phyloP scores from a whole-genome alignment of 495 filamentous ascomycete genomes.

The Penicillium tannophilum region DNA sequence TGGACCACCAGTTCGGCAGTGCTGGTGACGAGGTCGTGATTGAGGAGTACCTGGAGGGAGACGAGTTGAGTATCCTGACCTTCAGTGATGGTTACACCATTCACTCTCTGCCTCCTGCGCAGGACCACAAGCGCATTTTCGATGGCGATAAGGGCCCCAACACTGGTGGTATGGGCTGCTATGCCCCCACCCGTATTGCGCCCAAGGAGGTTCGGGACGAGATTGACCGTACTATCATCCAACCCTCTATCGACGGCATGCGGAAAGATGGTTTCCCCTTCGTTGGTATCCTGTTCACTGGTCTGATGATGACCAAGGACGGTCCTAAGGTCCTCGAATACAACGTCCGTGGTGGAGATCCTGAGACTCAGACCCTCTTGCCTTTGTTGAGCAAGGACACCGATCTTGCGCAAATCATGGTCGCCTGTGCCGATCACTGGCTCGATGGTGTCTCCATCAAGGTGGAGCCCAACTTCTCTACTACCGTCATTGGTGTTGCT shows the following conservation, averaged over 20 bases:
- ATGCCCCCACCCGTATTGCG: slow-evolving; percentile 85
- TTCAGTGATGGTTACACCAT: slow-evolving; percentile 91
- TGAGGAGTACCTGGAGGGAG: slow-evolving; percentile 89
- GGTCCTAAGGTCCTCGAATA: slow-evolving; percentile 94
- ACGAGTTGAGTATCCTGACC: slow-evolving; percentile 87
- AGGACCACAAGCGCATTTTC: slow-evolving; percentile 93
- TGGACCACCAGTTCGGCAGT: slow-evolving; percentile 79
- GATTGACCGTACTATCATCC: slow-evolving; percentile 78
- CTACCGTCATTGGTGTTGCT: slow-evolving; percentile 91
- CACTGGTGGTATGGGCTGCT: slow-evolving; percentile 98
- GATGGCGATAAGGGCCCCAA: slow-evolving; percentile 92
- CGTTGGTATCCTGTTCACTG: slow-evolving; percentile 87
- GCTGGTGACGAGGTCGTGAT: slow-evolving; percentile 95
- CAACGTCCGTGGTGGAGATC: slow-evolving; percentile 95
- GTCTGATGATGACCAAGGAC: slow-evolving; percentile 88
- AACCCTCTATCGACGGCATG: slow-evolving; percentile 91
- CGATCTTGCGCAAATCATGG: slow-evolving; percentile 88
- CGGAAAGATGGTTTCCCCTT: slow-evolving; percentile 77
- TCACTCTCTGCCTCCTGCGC: slow-evolving; percentile 82
- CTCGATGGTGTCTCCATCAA: slow-evolving; percentile 71
- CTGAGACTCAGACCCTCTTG: slow-evolving; percentile 91
- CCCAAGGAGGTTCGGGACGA: slow-evolving; percentile 71
- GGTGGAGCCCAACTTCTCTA: slow-evolving; percentile 68
- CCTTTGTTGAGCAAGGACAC: slow-evolving; percentile 77
- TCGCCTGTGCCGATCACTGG: slow-evolving; percentile 76